Percentiles rank a stretch among this genome's conserved stretches.
These are phyloP conservation scores for Centella asiatica DNA, from an alignment of 129 eudicot species.

Conservation along the genomic window DNA sequence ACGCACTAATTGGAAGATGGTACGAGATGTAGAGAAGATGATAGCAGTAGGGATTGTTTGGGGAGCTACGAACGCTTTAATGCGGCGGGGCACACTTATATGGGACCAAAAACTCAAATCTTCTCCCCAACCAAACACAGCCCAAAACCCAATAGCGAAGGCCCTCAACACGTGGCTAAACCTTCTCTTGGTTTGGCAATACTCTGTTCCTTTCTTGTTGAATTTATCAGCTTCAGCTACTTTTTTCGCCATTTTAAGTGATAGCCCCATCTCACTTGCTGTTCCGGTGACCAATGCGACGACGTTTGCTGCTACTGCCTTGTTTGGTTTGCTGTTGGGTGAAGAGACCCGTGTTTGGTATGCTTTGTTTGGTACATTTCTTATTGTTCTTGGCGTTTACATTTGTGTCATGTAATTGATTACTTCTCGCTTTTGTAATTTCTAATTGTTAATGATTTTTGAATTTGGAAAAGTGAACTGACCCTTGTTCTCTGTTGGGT, in stretches of 20 bases:
- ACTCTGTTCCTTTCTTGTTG: conserved; percentile 64
- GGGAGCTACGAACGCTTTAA: conserved; percentile 92
- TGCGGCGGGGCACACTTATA: conserved; percentile 75
- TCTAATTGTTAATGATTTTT: not conserved
- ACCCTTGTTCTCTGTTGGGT: not conserved
- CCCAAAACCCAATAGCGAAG: conserved; percentile 34
- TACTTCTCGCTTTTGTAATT: no score
- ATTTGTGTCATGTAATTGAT: conserved; percentile 49
- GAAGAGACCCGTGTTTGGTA: conserved; percentile 55
- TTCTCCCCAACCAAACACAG: conserved; percentile 26
- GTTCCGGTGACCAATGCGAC: conserved; percentile 98
- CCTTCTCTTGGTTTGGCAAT: conserved; percentile 75
- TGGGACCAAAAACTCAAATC: conserved; percentile 54
- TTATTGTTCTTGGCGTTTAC: conserved; percentile 80
- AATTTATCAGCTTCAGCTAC: conserved; percentile 84
- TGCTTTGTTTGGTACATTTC: conserved; percentile 71
- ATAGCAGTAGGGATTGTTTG: conserved; percentile 88
- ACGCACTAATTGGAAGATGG: conserved; percentile 10
- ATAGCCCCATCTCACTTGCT: conserved; percentile 75
- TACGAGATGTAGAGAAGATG: conserved; percentile 77
- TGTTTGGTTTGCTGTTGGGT: conserved; percentile 70
- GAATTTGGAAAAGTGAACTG: not conserved
- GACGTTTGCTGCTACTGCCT: conserved; percentile 96
- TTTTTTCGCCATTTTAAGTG: conserved; percentile 55
- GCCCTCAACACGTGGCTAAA: conserved; percentile 56